Evolutionary conservation across 1,139 yeast species (phyloP).

Genomic region (Debaryomyces coudertii): DNA sequence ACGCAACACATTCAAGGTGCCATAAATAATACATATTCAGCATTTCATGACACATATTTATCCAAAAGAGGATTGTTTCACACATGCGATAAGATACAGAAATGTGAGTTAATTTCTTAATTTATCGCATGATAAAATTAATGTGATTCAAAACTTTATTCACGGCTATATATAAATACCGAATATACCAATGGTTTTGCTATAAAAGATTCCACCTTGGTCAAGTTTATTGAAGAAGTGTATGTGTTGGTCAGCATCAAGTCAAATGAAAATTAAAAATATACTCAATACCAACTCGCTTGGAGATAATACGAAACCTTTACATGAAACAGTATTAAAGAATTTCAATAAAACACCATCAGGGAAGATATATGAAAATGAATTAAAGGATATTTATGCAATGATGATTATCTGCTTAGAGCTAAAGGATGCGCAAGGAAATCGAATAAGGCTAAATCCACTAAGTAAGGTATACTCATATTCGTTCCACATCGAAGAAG

Average conservation of each 20-base stretch:
- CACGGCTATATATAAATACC: constrained; percentile 1
- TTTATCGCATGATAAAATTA: not conserved
- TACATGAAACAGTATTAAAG: constrained; percentile 47
- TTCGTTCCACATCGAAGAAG: constrained; percentile 57
- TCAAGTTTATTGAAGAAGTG: not conserved
- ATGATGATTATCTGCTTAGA: constrained; percentile 53
- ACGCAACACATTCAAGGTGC: constrained; percentile 3
- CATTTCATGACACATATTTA: constrained; percentile 3
- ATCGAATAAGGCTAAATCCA: constrained; percentile 15
- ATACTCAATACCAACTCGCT: not conserved
- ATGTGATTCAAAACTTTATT: not conserved
- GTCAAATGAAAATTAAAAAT: not conserved
- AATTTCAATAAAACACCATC: constrained; percentile 51
- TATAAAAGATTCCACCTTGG: not conserved
- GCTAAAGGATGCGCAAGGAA: constrained; percentile 29
- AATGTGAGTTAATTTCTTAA: not conserved
- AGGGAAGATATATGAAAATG: constrained; percentile 57
- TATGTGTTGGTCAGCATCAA: not conserved
- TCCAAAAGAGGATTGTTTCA: constrained; percentile 4
- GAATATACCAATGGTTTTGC: not conserved
- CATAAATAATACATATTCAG: not conserved
- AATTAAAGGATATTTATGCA: constrained; percentile 60
- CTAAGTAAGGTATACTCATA: constrained; percentile 43
- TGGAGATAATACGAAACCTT: constrained; percentile 18
- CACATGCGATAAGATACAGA: not conserved